phyloP scores from a whole-genome alignment of 768 basidiomycete species.

The Boletellus ananiceps region DNA sequence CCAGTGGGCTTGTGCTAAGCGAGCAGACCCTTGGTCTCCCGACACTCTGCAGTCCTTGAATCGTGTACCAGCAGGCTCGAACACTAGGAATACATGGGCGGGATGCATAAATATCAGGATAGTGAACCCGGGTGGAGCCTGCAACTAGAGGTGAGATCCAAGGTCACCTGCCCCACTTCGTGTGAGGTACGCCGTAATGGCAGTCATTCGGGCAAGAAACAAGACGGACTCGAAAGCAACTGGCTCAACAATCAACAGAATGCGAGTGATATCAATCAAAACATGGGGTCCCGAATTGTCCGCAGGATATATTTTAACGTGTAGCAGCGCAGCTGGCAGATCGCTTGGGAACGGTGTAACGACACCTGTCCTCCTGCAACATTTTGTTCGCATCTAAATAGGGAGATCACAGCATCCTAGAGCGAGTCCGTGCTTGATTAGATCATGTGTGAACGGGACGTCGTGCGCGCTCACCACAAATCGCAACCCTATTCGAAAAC shows the following conservation, averaged over 20 bases:
- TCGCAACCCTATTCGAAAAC: slow-evolving; percentile 3
- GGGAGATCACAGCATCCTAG: slow-evolving; percentile 4
- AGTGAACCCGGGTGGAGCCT: not conserved
- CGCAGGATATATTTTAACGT: too few species aligned
- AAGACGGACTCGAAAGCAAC: not conserved
- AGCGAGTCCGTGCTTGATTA: slow-evolving; percentile 2
- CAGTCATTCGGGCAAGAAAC: not conserved
- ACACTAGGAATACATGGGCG: slow-evolving; percentile 8
- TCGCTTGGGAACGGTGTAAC: not conserved
- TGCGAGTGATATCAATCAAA: slow-evolving; percentile 12
- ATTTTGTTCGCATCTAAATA: slow-evolving; percentile 6
- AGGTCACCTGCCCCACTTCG: not conserved
- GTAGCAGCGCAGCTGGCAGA: too few species aligned
- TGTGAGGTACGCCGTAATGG: not conserved
- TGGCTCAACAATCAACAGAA: slow-evolving; percentile 1
- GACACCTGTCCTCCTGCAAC: not conserved
- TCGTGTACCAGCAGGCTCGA: not conserved
- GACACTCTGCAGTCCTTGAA: too few species aligned
- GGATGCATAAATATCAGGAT: not conserved
- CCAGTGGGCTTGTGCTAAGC: too few species aligned
- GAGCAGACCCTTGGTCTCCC: too few species aligned
- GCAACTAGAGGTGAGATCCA: not conserved
- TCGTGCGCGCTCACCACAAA: slow-evolving; percentile 9
- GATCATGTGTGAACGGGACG: not conserved
- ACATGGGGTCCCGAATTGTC: too few species aligned